Evolutionary conservation across 495 filamentous ascomycete genomes (phyloP).

Genomic region (Aspergillus wentii): DNA sequence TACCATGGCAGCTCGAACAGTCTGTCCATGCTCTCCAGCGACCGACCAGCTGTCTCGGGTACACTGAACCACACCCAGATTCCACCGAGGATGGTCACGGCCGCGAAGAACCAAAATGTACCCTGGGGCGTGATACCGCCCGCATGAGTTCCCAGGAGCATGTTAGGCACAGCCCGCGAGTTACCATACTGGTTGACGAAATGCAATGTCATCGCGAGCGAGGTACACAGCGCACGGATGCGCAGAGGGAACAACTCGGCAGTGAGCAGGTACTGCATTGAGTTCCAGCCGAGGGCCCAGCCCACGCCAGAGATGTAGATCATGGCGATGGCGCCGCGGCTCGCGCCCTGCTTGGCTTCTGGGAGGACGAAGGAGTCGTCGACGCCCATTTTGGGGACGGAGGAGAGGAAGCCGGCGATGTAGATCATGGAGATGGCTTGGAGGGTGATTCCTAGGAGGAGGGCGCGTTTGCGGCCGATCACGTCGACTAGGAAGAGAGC

Average conservation of each 20-base stretch:
- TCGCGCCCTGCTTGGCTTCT: conserved; percentile 25
- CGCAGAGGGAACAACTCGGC: conserved; percentile 69
- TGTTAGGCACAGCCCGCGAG: conserved; percentile 49
- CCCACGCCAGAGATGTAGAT: conserved; percentile 62
- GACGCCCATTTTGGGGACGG: conserved; percentile 43
- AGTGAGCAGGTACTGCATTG: conserved; percentile 70
- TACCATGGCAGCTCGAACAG: conserved; percentile 66
- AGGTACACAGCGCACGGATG: conserved; percentile 40
- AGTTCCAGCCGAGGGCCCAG: conserved; percentile 73
- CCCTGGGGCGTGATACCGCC: conserved; percentile 42
- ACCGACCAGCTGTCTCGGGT: conserved; percentile 38
- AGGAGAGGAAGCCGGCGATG: conserved; percentile 60
- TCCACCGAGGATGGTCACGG: conserved; percentile 53
- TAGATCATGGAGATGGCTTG: conserved; percentile 65
- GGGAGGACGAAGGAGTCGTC: conserved; percentile 24
- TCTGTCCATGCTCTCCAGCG: conserved; percentile 55
- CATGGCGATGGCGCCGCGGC: conserved; percentile 57
- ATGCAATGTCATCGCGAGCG: conserved; percentile 51
- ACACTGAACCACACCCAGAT: conserved; percentile 54
- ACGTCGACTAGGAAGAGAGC: conserved; percentile 71
- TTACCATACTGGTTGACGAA: conserved; percentile 73
- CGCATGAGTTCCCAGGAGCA: conserved; percentile 42
- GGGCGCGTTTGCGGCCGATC: conserved; percentile 65
- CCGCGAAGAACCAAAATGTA: conserved; percentile 69
- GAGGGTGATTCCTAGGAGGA: conserved; percentile 58